phyloP scores from a whole-genome alignment of 768 basidiomycete genomes.

The Cystobasidiopsis lactophilus region DNA sequence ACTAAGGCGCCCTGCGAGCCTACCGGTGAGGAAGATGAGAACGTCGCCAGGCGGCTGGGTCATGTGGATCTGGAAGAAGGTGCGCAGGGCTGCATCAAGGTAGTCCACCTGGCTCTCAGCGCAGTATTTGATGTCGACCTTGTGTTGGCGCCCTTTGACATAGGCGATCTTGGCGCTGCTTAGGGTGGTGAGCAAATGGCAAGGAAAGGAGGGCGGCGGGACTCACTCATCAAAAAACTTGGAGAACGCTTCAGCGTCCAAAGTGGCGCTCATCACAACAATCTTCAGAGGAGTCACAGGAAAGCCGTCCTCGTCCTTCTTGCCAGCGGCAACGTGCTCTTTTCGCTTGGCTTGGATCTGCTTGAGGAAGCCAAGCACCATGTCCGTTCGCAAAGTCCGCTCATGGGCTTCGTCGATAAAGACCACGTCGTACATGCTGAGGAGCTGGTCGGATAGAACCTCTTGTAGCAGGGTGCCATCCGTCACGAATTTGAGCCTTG shows the following conservation, averaged over 20 bases:
- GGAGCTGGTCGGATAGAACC: slow-evolving; percentile 50
- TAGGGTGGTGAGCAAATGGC: neutral
- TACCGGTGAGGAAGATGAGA: slow-evolving; percentile 66
- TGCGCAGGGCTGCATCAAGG: slow-evolving; percentile 66
- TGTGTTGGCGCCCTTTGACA: slow-evolving; percentile 78
- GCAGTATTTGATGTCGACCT: slow-evolving; percentile 65
- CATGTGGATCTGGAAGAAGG: slow-evolving; percentile 81
- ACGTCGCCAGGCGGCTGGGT: slow-evolving; percentile 65
- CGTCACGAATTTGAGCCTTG: slow-evolving; percentile 85
- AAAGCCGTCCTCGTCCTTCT: slow-evolving; percentile 22
- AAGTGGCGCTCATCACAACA: slow-evolving; percentile 89
- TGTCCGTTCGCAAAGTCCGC: slow-evolving; percentile 75
- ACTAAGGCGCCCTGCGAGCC: slow-evolving; percentile 25
- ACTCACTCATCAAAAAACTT: slow-evolving; percentile 62
- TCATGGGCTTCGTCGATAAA: slow-evolving; percentile 96
- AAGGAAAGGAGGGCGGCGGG: neutral
- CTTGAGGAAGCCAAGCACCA: slow-evolving; percentile 78
- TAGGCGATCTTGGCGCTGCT: slow-evolving; percentile 66
- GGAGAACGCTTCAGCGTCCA: slow-evolving; percentile 88
- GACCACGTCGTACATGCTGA: slow-evolving; percentile 64
- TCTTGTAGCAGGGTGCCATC: slow-evolving; percentile 96
- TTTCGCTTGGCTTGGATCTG: slow-evolving; percentile 51
- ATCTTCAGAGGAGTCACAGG: slow-evolving; percentile 54
- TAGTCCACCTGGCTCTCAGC: slow-evolving; percentile 56
- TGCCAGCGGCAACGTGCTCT: slow-evolving; percentile 16